phyloP scores from a whole-genome alignment of 2,329 filamentous ascomycete species.

The Exophiala calicioides region DNA sequence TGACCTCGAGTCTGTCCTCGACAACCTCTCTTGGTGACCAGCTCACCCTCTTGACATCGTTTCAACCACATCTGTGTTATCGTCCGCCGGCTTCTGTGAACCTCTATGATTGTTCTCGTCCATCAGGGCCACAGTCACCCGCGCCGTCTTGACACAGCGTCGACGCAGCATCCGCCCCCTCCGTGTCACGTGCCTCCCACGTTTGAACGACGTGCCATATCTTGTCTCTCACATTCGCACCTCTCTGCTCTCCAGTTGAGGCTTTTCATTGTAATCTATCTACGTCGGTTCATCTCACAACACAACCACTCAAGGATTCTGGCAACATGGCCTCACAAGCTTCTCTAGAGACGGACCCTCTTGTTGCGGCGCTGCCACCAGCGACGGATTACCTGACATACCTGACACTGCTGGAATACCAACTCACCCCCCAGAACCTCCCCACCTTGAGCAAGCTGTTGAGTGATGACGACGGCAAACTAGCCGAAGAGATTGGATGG shows the following conservation, averaged over 20 bases:
- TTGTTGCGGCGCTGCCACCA: slow-evolving; percentile 61
- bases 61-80: neutral
- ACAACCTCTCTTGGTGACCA: too few species aligned
- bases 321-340: slow-evolving; percentile 17
- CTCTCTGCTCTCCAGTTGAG: too few species aligned
- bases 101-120: too few species aligned
- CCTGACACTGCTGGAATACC: slow-evolving; percentile 65
- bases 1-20: too few species aligned
- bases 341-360: slow-evolving; percentile 40
- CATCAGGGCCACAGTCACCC: too few species aligned
- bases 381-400: slow-evolving; percentile 67
- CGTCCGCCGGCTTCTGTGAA: neutral
- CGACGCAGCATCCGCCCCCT: too few species aligned
- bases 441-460: slow-evolving; percentile 60
- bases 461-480: slow-evolving; percentile 61
- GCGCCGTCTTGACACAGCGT: too few species aligned
- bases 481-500: slow-evolving; percentile 67
- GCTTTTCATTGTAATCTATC: neutral
- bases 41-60: too few species aligned
- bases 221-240: too few species aligned
- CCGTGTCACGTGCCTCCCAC: too few species aligned
- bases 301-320: neutral
- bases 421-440: slow-evolving; percentile 59
- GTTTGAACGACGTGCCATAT: too few species aligned
- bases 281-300: too few species aligned